These are phyloP conservation scores for Russula brevipes DNA, from an alignment of 768 basidiomycete genomes.

Conservation along the genomic window DNA sequence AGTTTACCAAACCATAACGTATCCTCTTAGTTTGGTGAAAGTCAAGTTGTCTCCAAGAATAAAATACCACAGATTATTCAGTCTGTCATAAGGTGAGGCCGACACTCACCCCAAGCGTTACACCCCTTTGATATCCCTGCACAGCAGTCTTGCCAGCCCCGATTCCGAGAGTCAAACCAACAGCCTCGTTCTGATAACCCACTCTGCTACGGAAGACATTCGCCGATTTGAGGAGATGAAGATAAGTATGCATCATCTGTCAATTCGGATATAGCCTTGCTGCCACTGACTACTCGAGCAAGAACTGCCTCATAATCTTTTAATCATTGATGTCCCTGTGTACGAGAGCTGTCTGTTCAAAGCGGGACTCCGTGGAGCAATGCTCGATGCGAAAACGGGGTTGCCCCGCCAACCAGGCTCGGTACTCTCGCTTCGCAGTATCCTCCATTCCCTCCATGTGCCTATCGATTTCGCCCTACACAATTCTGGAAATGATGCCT, in stretches of 20 bases:
- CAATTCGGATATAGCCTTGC: constrained; percentile 8
- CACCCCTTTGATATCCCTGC: constrained; percentile 1
- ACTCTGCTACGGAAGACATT: constrained; percentile 52
- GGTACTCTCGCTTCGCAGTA: constrained; percentile 55
- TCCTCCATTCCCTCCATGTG: constrained; percentile 56
- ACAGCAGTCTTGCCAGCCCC: constrained; percentile 67
- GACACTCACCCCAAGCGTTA: neutral
- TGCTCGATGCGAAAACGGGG: constrained; percentile 57
- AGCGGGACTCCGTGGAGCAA: constrained; percentile 50
- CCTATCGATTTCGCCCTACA: constrained; percentile 44
- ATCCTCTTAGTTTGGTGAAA: constrained; percentile 63
- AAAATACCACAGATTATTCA: constrained; percentile 69
- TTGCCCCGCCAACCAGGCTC: constrained; percentile 47
- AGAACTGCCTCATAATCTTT: constrained; percentile 73
- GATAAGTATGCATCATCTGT: constrained; percentile 52
- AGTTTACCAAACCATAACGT: constrained; percentile 9
- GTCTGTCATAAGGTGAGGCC: constrained; percentile 59
- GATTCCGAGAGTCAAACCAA: constrained; percentile 71
- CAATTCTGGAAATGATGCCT: constrained; percentile 80
- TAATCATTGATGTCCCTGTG: constrained; percentile 58
- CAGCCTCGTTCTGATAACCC: constrained; percentile 65
- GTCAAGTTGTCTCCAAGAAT: constrained; percentile 60
- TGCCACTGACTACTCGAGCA: constrained; percentile 5
- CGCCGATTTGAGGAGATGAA: constrained; percentile 70
- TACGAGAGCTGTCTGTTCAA: constrained; percentile 62